Evolutionary conservation across 2,329 filamentous ascomycete genomes (phyloP).

Genomic region (Apiospora phragmitis): DNA sequence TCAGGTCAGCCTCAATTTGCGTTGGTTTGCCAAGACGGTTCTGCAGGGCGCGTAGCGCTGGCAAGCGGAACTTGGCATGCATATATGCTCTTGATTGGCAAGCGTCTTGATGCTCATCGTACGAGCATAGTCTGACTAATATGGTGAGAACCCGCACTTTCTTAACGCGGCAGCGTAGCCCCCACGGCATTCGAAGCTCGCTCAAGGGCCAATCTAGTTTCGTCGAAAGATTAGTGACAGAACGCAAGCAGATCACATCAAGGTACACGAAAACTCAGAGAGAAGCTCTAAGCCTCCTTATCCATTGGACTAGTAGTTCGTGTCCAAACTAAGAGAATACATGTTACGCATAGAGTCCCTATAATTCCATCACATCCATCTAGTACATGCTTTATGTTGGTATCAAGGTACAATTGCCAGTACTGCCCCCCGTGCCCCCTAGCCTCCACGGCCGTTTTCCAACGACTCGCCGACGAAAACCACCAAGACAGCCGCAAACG

Average conservation of each 20-base stretch:
- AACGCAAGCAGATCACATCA: background rate
- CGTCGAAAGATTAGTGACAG: background rate
- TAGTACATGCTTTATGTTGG: background rate
- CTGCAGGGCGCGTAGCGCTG: background rate
- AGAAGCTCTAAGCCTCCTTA: background rate
- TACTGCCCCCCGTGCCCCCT: background rate
- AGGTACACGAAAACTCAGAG: background rate
- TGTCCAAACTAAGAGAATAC: too few species aligned
- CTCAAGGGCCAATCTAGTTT: background rate
- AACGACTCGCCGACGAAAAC: conserved; percentile 18
- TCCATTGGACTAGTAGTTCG: background rate
- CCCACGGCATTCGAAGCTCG: background rate
- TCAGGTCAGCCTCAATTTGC: background rate
- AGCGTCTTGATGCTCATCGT: background rate
- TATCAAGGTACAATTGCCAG: background rate
- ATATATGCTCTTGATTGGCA: background rate
- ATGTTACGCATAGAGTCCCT: background rate
- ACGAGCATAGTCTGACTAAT: background rate
- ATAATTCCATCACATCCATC: background rate
- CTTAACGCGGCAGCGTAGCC: background rate
- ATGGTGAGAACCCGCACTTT: background rate
- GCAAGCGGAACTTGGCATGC: background rate
- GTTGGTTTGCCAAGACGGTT: background rate
- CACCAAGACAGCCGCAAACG: conserved; percentile 19
- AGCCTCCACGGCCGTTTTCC: background rate